Conservation (phyloP, 1,284 basidiomycete genomes). For the Cryptococcus floricola region DNA sequence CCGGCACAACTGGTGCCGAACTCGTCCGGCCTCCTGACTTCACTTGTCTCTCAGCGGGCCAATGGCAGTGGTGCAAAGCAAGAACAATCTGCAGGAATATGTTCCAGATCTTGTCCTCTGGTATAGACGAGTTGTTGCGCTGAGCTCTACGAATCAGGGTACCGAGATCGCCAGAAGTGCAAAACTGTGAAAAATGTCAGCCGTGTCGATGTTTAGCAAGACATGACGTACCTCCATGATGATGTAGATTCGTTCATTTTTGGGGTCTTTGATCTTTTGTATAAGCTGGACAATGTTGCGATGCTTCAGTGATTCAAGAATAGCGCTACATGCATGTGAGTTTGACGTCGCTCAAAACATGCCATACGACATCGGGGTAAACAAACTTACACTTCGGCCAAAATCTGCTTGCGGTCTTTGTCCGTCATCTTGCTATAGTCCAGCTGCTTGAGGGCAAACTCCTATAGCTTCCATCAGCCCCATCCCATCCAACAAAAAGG, state of each 20-base stretch:
- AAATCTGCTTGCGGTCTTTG: slow-evolving; percentile 87
- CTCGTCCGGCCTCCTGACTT: slow-evolving; percentile 11
- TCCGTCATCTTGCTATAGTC: slow-evolving; percentile 94
- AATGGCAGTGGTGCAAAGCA: slow-evolving; percentile 88
- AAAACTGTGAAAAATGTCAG: slow-evolving; percentile 56
- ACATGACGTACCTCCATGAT: slow-evolving; percentile 68
- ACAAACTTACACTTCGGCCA: slow-evolving; percentile 85
- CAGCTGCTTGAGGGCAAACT: slow-evolving; percentile 89
- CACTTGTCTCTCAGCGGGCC: slow-evolving; percentile 40
- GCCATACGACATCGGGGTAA: neutral
- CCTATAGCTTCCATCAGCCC: slow-evolving; percentile 48
- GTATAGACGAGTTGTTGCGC: slow-evolving; percentile 58
- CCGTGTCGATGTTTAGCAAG: neutral
- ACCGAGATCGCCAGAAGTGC: slow-evolving; percentile 88
- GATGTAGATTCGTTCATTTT: slow-evolving; percentile 87
- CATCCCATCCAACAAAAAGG: neutral
- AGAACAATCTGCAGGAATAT: slow-evolving; percentile 89
- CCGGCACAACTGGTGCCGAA: slow-evolving; percentile 5
- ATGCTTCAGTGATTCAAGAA: slow-evolving; percentile 88
- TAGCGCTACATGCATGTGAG: slow-evolving; percentile 63
- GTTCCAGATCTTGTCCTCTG: slow-evolving; percentile 91
- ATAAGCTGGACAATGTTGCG: slow-evolving; percentile 74
- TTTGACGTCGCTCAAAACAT: neutral
- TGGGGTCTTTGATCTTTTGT: slow-evolving; percentile 71
- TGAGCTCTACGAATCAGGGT: slow-evolving; percentile 64